Evolutionary conservation across 2,329 filamentous ascomycete genomes (phyloP), one percentile per base, ranked within the genome.

Genomic region (Diaporthe humulicola): DNA sequence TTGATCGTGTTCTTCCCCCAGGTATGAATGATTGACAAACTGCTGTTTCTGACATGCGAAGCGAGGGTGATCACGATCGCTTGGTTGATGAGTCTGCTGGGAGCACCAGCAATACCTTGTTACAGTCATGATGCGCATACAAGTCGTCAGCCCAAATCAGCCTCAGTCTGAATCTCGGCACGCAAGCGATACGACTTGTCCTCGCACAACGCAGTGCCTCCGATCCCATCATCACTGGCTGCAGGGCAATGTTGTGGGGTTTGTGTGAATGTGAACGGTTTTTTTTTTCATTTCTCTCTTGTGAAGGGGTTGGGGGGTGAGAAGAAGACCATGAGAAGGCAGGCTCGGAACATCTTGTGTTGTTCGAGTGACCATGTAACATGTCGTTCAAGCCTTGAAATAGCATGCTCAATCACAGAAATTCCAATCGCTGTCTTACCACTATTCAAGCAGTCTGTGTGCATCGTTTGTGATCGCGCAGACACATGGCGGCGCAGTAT

Each of bases 41-140:
- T 15, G 2, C 9, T 28, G 17, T 40, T 4, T 40, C 57, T 60
- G 36, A 40, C 36, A 60, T 28, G 57, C 36, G n/a, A 60, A 60
- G 9, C 42, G 57, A 60, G 57, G 57, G 57, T 60, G 57, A 60
- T 60, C 57, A 22, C 33, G 22, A 60, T 60, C 36, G 57, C 57
- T 60, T 60, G 57, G 57, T 36, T 60, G n/a, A 28, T 10, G n/a
- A 52, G 10, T 52, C n/a, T 25, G 14, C n/a, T 14, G 8, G 12
- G 10, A 4, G 1, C 9, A 3, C 22, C 5, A 52, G 22, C 9
- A 15, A 28, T 3, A 25, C n/a, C 50, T 52, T 52, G n/a, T 52
- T 52, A 15, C 50, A 8, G 28, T 12, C 50, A 52, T 52, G n/a
- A 52, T 4, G n/a, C n/a, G 50, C 50, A 52, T 52, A 25, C 4